phyloP scores from a whole-genome alignment of 2,329 filamentous ascomycete genomes.

The Raffaelea deltoideospora region DNA sequence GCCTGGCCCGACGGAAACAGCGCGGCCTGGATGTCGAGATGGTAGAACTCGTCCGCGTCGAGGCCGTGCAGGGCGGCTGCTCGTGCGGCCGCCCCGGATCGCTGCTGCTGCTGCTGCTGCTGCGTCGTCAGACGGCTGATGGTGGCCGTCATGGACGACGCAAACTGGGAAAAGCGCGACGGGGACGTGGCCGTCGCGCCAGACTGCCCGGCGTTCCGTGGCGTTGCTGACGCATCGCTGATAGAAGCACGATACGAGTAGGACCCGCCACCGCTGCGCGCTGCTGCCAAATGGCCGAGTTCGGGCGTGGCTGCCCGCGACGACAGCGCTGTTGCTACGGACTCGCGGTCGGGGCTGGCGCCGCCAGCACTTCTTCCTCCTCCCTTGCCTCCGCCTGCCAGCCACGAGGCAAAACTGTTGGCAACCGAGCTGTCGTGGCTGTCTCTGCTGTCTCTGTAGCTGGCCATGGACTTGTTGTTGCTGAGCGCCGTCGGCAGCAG shows the following conservation, averaged over 20 bases:
- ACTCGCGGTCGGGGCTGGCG: not conserved
- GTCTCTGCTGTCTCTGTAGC: too few relatives aligned
- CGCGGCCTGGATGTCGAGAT: constrained; percentile 37
- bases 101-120: constrained; percentile 11
- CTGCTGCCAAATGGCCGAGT: too few relatives aligned
- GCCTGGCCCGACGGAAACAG: constrained; percentile 33
- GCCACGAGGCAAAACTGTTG: constrained; percentile 3
- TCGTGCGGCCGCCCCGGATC: not conserved
- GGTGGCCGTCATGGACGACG: constrained; percentile 28
- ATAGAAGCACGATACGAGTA: too few relatives aligned
- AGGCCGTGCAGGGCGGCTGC: constrained; percentile 2
- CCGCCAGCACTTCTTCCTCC: not conserved
- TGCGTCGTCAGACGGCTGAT: constrained; percentile 20
- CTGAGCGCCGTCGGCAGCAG: too few relatives aligned
- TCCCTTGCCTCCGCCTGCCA: not conserved
- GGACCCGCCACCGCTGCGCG: too few relatives aligned
- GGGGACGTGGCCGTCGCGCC: constrained; percentile 9
- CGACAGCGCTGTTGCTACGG: not conserved
- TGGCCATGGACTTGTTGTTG: too few relatives aligned
- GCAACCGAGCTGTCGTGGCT: too few relatives aligned
- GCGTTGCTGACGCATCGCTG: constrained; percentile 7
- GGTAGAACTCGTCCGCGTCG: constrained; percentile 36
- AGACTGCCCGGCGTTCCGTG: not conserved
- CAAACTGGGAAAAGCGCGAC: constrained; percentile 30
- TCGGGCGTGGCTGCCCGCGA: not conserved